Evolutionary conservation across 208 protist genomes (phyloP), one percentile per base, ranked within the genome.

Genomic region (Balamuthia mandrillaris): DNA sequence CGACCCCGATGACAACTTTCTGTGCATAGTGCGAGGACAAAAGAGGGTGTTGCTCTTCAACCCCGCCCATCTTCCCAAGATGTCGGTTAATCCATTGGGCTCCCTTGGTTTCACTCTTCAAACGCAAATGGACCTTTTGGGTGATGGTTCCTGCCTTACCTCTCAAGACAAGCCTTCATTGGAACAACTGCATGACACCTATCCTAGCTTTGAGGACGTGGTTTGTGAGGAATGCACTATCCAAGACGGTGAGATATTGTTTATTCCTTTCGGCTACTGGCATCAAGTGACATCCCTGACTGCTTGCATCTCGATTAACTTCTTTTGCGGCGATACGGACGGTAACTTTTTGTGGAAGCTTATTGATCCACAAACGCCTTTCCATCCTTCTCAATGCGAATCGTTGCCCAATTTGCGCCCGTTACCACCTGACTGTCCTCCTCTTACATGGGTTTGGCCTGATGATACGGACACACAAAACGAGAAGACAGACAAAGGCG

Each of bases 1-100:
- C 37, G 70, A 79, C 44, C 41, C 42, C 44, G 70, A 79, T 49
- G 70, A 79, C 70, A 79, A 79, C 24, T 79, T 79, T 24, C 70
- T 79, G 18, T 18, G 24, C 24, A 79, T 79, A 27, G 10, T 79
- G 6, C 37, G 12, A 9, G 70, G 70, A 4, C 44, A 18, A 18
- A 79, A 79, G 44, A 41, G 27, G 24, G 44, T 79, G 35, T 47
- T 39, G 35, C 35, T 79, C 24, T 79, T 79, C 39, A 24, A 37
- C 6, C 14, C 33, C 42, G 65, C 45, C 3, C 65, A 75, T 31
- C n/a, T 51, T 21, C 41, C 29, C 41, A 75, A 75, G 41, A 10
- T 75, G 65, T 75, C 45, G 24, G 41, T 44, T 7, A 82, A 82
- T 49, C 75, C 75, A 42, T 9, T 82, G n/a, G 75, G 75, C 27